These are phyloP conservation scores for Flueggea neowawraea DNA, from an alignment of 441 rosid genomes.

Conservation along the genomic window DNA sequence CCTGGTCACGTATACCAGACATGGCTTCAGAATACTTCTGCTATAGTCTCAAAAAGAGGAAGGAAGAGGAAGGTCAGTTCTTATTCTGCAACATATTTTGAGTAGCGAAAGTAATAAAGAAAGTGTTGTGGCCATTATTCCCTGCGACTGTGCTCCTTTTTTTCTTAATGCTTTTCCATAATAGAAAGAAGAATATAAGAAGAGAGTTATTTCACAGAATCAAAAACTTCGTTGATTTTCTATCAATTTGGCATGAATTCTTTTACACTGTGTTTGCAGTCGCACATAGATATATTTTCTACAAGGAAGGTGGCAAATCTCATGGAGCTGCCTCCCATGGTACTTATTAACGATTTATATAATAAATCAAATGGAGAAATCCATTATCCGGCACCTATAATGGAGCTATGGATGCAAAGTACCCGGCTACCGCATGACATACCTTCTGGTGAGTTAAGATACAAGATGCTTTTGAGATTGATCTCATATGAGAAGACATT, in stretches of 20 bases:
- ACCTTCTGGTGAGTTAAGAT: conserved; percentile 50
- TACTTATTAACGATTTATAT: conserved; percentile 35
- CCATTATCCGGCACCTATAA: conserved; percentile 62
- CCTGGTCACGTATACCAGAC: conserved; percentile 67
- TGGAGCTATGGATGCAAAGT: conserved; percentile 65
- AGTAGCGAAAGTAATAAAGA: not conserved
- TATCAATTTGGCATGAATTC: not conserved
- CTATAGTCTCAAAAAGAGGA: conserved; percentile 50
- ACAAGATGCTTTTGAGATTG: conserved; percentile 11
- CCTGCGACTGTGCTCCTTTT: too few species aligned
- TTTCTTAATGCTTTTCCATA: too few species aligned
- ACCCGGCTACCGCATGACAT: conserved; percentile 48
- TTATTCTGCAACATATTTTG: not conserved
- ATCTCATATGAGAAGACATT: conserved; percentile 13
- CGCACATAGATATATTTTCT: conserved; percentile 26
- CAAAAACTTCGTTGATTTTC: not conserved
- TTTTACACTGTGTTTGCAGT: conserved; percentile 29
- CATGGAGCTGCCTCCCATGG: conserved; percentile 67
- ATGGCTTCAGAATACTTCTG: conserved; percentile 73
- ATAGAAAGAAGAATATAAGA: not conserved
- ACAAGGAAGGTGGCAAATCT: conserved; percentile 44
- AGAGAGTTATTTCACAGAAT: not conserved
- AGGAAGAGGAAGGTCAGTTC: conserved; percentile 56
- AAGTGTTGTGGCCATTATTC: too few species aligned
- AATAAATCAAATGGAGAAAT: conserved; percentile 25